These are phyloP conservation scores for Triticum urartu DNA, from an alignment of 176 grass and related monocot genomes.

Conservation along the genomic window DNA sequence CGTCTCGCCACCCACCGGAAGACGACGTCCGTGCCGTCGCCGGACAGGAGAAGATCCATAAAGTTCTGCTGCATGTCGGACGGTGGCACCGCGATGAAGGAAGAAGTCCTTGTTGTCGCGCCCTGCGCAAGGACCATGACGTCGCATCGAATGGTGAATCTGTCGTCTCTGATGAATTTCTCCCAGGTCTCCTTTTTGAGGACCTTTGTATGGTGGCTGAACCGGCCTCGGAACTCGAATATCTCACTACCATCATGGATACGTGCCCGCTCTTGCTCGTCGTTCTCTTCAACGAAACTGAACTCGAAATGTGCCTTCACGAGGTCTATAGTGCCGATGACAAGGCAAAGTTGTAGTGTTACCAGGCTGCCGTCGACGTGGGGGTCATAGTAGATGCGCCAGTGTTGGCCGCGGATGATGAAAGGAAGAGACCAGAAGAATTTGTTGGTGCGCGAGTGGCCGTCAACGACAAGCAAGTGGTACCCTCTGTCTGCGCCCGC, in stretches of 20 bases:
- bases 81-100: not conserved
- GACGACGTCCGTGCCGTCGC: not conserved
- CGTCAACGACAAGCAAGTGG: not conserved
- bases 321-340: not conserved
- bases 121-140: not conserved
- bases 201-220: not conserved
- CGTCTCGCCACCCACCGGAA: too few species aligned
- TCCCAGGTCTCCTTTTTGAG: not conserved
- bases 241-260: not conserved
- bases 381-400: slow-evolving; percentile 18
- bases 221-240: not conserved
- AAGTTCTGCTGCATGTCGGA: not conserved
- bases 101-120: not conserved
- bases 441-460: not conserved
- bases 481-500: not conserved
- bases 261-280: not conserved
- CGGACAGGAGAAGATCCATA: not conserved
- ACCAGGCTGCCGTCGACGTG: too few species aligned
- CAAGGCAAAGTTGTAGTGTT: too few species aligned
- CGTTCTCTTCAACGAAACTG: not conserved
- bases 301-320: slow-evolving; percentile 21
- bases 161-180: not conserved
- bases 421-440: not conserved
- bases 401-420: slow-evolving; percentile 1
- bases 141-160: not conserved